A percentile compares a stretch with the other conserved stretches of the same genome.
Conservation (phyloP, 805 yeast genomes). For the Kazachstania psychrophila region DNA sequence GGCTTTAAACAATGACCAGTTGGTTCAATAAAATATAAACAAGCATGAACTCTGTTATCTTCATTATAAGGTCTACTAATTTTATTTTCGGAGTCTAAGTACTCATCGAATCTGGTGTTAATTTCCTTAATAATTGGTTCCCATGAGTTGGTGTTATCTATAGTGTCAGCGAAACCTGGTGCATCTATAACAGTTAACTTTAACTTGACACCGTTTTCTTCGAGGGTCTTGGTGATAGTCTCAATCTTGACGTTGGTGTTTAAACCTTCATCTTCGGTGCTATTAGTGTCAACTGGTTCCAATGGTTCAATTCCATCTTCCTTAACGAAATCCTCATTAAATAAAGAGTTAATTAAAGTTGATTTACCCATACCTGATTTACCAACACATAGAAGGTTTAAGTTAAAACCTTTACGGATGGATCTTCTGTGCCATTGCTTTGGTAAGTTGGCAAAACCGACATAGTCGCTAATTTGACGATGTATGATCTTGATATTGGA, state of each 20-base stretch:
- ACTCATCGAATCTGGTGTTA: conserved; percentile 75
- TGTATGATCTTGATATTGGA: conserved; percentile 53
- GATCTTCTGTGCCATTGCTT: conserved; percentile 98
- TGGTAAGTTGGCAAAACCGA: conserved; percentile 95
- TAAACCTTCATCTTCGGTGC: conserved; percentile 3
- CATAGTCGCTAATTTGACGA: conserved; percentile 82
- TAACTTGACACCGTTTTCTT: conserved; percentile 87
- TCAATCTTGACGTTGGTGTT: conserved; percentile 41
- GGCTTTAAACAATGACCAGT: conserved; percentile 90
- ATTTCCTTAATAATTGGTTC: conserved; percentile 86
- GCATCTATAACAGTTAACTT: conserved; percentile 78
- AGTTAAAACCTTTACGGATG: conserved; percentile 76
- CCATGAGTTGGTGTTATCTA: conserved; percentile 77
- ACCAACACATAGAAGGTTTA: conserved; percentile 85
- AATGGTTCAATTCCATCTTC: background rate
- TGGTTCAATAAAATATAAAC: conserved; percentile 90
- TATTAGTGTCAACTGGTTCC: background rate
- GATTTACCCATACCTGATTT: conserved; percentile 90
- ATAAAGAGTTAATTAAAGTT: conserved; percentile 84
- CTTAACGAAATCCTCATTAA: conserved; percentile 46
- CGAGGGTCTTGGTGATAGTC: conserved; percentile 61
- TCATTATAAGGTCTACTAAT: conserved; percentile 50
- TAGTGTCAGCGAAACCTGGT: conserved; percentile 88
- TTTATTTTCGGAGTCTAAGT: conserved; percentile 82
- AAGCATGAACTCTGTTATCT: conserved; percentile 88